phyloP scores from a whole-genome alignment of 2,329 filamentous ascomycete genomes.

The Aspergillus intermedius region DNA sequence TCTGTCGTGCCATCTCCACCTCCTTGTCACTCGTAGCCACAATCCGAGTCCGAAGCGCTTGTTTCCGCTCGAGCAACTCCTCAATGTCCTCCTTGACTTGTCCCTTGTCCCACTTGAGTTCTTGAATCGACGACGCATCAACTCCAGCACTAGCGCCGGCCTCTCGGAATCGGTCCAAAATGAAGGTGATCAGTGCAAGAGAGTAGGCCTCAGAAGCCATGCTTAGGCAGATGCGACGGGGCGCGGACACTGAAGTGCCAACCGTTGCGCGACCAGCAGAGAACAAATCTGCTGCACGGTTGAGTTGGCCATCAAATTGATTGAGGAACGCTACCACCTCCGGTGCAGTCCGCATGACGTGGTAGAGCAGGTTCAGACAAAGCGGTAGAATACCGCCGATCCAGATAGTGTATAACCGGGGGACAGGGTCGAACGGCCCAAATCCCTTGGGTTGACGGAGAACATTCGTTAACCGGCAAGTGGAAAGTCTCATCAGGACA shows the following conservation, averaged over 20 bases:
- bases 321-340: constrained; percentile 86
- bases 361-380: constrained; percentile 77
- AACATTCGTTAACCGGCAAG: constrained; percentile 70
- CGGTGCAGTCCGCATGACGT: constrained; percentile 71
- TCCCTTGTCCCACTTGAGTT: constrained; percentile 67
- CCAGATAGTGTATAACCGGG: constrained; percentile 84
- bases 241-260: constrained; percentile 36
- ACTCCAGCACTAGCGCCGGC: constrained; percentile 58
- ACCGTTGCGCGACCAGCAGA: constrained; percentile 44
- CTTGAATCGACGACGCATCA: constrained; percentile 57
- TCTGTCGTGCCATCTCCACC: constrained; percentile 51
- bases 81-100: constrained; percentile 75
- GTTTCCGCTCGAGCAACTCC: constrained; percentile 66
- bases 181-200: constrained; percentile 65
- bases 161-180: constrained; percentile 61
- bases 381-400: constrained; percentile 78
- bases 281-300: constrained; percentile 65
- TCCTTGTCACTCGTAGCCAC: constrained; percentile 68
- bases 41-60: constrained; percentile 64
- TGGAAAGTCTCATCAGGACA: constrained; percentile 69
- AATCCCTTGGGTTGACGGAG: constrained; percentile 63
- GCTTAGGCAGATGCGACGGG: constrained; percentile 62
- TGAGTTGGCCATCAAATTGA: constrained; percentile 74
- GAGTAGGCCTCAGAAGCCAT: constrained; percentile 73
- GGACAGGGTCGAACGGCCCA: constrained; percentile 69